Conservation (phyloP, 208 protist species). For the Porcisia deanei region DNA sequence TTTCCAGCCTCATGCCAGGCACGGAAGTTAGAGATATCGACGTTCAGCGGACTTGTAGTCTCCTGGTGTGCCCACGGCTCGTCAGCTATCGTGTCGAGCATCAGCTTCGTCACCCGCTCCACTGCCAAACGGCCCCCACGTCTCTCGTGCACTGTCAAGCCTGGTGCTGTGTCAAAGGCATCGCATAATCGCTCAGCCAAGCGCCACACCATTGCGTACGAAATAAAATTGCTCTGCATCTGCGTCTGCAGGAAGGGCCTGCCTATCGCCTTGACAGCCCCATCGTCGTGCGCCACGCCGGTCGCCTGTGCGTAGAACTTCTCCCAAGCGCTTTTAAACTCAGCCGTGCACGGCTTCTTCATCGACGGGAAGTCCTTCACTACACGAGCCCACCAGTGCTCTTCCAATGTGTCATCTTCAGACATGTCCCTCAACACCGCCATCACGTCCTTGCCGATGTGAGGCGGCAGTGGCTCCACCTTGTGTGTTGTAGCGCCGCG, state of each 20-base stretch:
- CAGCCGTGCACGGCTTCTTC: constrained; percentile 58
- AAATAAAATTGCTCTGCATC: constrained; percentile 83
- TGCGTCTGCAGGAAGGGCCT: constrained; percentile 74
- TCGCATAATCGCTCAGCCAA: constrained; percentile 80
- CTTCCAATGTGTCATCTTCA: constrained; percentile 43
- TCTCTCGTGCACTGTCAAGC: constrained; percentile 48
- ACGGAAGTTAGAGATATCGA: constrained; percentile 84
- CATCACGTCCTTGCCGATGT: constrained; percentile 48
- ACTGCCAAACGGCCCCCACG: constrained; percentile 53
- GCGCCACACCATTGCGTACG: constrained; percentile 85
- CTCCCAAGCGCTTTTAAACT: constrained; percentile 64
- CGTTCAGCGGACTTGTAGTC: constrained; percentile 67
- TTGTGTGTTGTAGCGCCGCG: constrained; percentile 68
- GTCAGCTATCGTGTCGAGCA: constrained; percentile 86
- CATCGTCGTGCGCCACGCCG: constrained; percentile 73
- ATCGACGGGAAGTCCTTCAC: constrained; percentile 84
- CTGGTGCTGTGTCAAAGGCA: constrained; percentile 45
- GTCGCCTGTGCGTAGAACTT: constrained; percentile 73
- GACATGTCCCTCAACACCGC: constrained; percentile 53
- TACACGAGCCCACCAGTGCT: constrained; percentile 75
- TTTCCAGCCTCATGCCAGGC: constrained; percentile 88
- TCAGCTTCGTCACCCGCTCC: constrained; percentile 88
- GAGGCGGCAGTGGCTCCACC: constrained; percentile 44
- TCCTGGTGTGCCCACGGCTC: constrained; percentile 84
- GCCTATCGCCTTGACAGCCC: constrained; percentile 54